phyloP scores from a whole-genome alignment of 305 asterid genomes.

The Fraxinus sp. region DNA sequence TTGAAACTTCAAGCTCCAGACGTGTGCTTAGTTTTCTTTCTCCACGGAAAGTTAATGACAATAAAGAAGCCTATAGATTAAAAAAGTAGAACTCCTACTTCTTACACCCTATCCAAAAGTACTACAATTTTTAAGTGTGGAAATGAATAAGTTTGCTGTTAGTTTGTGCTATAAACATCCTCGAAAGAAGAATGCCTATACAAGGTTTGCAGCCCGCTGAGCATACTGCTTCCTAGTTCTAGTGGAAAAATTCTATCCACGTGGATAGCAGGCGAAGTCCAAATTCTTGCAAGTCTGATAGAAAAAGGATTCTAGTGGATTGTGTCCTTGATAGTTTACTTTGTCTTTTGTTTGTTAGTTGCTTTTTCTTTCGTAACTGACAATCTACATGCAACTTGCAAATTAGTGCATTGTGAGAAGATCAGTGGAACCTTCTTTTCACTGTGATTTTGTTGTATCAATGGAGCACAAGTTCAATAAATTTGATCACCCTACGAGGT shows the following conservation, averaged over 20 bases:
- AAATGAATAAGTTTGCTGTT: background rate
- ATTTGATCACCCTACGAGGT: background rate
- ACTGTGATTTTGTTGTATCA: background rate
- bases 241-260: slow-evolving; percentile 2
- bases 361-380: background rate
- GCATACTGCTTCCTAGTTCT: slow-evolving; percentile 4
- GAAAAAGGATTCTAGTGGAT: background rate
- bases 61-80: background rate
- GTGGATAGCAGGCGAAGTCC: background rate
- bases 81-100: background rate
- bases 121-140: background rate
- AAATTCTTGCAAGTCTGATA: background rate
- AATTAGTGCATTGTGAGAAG: background rate
- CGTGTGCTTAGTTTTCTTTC: slow-evolving; percentile 8
- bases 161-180: background rate
- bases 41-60: background rate
- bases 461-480: background rate
- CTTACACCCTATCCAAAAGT: slow-evolving; percentile 16
- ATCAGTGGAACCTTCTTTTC: slow-evolving; percentile 11
- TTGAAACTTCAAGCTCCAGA: slow-evolving; percentile 4
- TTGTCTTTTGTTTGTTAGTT: slow-evolving; percentile 15
- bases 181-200: slow-evolving; percentile 4
- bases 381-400: background rate
- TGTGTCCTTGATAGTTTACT: background rate
- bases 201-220: background rate